phyloP scores from a whole-genome alignment of 805 yeast genomes.

The Metschnikowia reukaufii region DNA sequence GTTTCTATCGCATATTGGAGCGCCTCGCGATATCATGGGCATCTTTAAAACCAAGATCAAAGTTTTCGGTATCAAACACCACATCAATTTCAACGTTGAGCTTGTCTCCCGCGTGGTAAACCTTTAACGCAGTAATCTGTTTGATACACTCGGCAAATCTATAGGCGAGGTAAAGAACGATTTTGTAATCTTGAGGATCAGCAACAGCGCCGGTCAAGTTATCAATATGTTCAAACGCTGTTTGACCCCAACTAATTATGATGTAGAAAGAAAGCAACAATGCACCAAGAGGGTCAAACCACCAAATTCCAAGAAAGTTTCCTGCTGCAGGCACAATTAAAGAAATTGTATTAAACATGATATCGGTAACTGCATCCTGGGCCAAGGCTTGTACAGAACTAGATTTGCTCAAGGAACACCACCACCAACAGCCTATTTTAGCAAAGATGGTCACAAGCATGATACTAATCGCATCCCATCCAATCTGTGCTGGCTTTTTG shows the following conservation, averaged over 20 bases:
- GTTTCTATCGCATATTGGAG: constrained; percentile 79
- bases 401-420: constrained; percentile 61
- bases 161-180: constrained; percentile 62
- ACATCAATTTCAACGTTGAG: constrained; percentile 76
- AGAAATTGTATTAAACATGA: constrained; percentile 70
- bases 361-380: constrained; percentile 79
- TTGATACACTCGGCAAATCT: constrained; percentile 68
- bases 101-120: constrained; percentile 78
- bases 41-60: constrained; percentile 55
- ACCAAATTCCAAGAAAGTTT: constrained; percentile 51
- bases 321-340: constrained; percentile 70
- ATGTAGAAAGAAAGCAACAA: constrained; percentile 60
- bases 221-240: constrained; percentile 69
- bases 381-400: constrained; percentile 76
- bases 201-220: constrained; percentile 77
- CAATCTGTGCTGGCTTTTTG: constrained; percentile 45
- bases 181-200: constrained; percentile 58
- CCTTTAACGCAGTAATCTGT: constrained; percentile 63
- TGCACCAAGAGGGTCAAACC: constrained; percentile 79
- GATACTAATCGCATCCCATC: constrained; percentile 50
- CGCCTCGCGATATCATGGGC: constrained; percentile 82
- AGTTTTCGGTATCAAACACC: constrained; percentile 47
- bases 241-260: constrained; percentile 59
- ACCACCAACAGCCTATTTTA: constrained; percentile 59
- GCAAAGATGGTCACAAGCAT: constrained; percentile 63